Conservation (phyloP, 2,329 filamentous ascomycete species). For the Colletotrichum sp. region DNA sequence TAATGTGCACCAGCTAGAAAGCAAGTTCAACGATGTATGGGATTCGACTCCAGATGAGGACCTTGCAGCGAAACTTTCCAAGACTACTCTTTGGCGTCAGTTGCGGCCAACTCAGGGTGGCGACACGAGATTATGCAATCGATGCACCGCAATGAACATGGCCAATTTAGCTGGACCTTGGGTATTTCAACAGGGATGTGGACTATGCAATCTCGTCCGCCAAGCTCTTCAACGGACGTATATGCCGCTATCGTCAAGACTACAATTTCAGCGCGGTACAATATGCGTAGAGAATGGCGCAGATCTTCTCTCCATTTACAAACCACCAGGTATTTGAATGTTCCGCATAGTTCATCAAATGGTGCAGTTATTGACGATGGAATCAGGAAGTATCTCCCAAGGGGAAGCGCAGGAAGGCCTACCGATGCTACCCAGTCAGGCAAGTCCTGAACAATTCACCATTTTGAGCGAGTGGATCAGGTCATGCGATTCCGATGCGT, state of each 20-base stretch:
- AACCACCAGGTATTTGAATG: not conserved
- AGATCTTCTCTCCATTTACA: constrained; percentile 1
- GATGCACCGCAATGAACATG: not conserved
- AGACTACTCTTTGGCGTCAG: not conserved
- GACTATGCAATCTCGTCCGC: not conserved
- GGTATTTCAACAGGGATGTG: not conserved
- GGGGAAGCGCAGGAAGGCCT: not conserved
- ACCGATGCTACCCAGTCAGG: not conserved
- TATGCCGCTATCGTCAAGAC: not conserved
- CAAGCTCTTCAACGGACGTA: not conserved
- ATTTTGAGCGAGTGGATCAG: not conserved
- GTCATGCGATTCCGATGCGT: not conserved
- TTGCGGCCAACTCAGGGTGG: not conserved
- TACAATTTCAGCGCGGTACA: not conserved
- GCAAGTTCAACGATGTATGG: not conserved
- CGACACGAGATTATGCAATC: not conserved
- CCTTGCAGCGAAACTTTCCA: not conserved
- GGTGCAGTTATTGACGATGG: not conserved
- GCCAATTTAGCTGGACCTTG: not conserved
- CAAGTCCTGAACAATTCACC: not conserved
- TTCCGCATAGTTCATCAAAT: not conserved
- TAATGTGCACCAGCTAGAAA: not conserved
- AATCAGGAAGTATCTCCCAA: not conserved
- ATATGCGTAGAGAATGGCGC: not conserved
- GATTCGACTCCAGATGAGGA: not conserved